Conservation (phyloP, 2,329 filamentous ascomycete genomes). For the Claviceps fusiformis region DNA sequence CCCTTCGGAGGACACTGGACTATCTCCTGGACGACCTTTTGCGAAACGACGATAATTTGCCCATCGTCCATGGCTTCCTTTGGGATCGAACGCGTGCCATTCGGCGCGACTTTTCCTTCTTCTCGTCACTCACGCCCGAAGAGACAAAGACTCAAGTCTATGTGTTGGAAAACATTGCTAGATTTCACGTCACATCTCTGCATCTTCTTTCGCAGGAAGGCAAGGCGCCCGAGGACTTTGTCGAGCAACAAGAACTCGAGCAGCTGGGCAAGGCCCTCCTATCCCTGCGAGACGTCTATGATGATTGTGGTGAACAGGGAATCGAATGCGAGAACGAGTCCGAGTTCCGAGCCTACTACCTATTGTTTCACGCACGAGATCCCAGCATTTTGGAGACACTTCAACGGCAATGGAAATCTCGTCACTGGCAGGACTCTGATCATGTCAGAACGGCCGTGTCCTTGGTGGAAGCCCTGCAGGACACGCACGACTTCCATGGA, state of each 20-base stretch:
- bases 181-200: conserved; percentile 52
- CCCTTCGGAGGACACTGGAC: conserved; percentile 45
- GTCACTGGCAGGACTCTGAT: conserved; percentile 39
- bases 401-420: conserved; percentile 43
- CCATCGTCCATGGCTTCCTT: conserved; percentile 46
- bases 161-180: conserved; percentile 50
- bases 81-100: conserved; percentile 58
- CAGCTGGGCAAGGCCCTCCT: conserved; percentile 52
- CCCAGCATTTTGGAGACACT: conserved; percentile 39
- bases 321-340: conserved; percentile 48
- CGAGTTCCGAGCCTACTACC: conserved; percentile 53
- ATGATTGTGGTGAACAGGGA: conserved; percentile 46
- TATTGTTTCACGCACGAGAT: conserved; percentile 47
- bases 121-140: conserved; percentile 42
- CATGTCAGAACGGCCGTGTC: conserved; percentile 48
- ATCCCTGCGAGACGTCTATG: conserved; percentile 52
- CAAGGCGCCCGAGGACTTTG: conserved; percentile 45
- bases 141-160: conserved; percentile 48
- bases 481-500: conserved; percentile 41
- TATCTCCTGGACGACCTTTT: conserved; percentile 50
- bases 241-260: conserved; percentile 54
- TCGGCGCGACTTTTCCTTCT: conserved; percentile 54
- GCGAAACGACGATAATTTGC: conserved; percentile 38
- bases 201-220: conserved; percentile 47
- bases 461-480: conserved; percentile 47